A percentile compares a stretch with the other conserved stretches of the same genome.
These are phyloP conservation scores for Scutellaria barbata DNA, from an alignment of 257 asterid species.

Conservation along the genomic window DNA sequence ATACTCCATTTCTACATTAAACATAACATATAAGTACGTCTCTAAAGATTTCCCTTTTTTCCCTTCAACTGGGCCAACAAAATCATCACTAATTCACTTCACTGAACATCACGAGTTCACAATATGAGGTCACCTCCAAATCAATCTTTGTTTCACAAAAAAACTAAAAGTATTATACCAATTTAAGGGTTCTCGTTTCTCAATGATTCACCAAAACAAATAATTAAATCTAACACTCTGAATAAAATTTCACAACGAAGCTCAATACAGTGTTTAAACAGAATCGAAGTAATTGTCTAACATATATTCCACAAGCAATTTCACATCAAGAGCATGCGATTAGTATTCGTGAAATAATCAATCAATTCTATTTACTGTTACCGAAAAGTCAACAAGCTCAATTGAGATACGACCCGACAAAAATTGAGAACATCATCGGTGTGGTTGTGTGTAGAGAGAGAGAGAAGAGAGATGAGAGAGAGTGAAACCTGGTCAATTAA, in stretches of 20 bases:
- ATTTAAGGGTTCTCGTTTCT: slow-evolving; percentile 25
- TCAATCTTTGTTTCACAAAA: background rate
- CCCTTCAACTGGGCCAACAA: slow-evolving; percentile 1
- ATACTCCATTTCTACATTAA: background rate
- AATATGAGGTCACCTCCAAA: slow-evolving; percentile 10
- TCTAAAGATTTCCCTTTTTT: background rate
- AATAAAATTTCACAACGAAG: slow-evolving; percentile 25
- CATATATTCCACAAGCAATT: background rate
- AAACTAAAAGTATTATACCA: background rate
- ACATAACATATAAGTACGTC: background rate
- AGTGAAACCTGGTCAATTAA: slow-evolving; percentile 42
- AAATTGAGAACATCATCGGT: slow-evolving; percentile 9
- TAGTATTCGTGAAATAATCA: slow-evolving; percentile 35
- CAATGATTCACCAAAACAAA: slow-evolving; percentile 24
- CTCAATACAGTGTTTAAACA: slow-evolving; percentile 29
- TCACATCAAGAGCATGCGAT: slow-evolving; percentile 30
- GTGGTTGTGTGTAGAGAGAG: slow-evolving; percentile 14
- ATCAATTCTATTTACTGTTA: slow-evolving; percentile 34
- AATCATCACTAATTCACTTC: slow-evolving; percentile 22
- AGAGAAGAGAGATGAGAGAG: background rate
- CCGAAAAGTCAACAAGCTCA: slow-evolving; percentile 44
- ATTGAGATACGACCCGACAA: slow-evolving; percentile 7
- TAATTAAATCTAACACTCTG: slow-evolving; percentile 5
- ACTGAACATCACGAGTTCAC: background rate
- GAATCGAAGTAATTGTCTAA: slow-evolving; percentile 31